Evolutionary conservation across 208 protist genomes (phyloP), one percentile per base, ranked within the genome.

Genomic region (Trichomonas gallinae): DNA sequence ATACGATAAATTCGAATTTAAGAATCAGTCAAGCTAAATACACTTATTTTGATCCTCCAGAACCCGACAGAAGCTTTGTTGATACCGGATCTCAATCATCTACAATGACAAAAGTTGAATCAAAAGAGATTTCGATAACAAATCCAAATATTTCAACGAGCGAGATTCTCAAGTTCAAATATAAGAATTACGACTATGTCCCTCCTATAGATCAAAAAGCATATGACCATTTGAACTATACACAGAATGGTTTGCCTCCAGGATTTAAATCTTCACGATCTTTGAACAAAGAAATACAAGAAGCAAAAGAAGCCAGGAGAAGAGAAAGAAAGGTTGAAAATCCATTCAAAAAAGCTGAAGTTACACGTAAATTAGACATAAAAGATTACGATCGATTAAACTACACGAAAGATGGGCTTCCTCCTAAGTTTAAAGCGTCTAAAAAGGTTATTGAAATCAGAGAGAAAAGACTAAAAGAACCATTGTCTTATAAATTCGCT

Each of bases 151-250:
- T 45, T 8, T 44, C 34, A n/a, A 34, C 83, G 38, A n/a, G 4
- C 13, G 83, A 89, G 2, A 46, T 45, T 15, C 40, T 89, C 4
- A 46, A 15, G 15, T 89, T 44, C 40, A 89, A 89, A 89, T 89
- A 44, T 17, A 89, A 89, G 40, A 93, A 93, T 58, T 93, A 58
- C 31, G 44, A 93, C 51, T 51, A 51, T 6, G 44, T 93, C 6
- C 40, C 23, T 2, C 87, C 87, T 48, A 93, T 93, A 49, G 42
- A 42, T 9, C 3, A 17, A 34, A 93, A 93, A 38, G 21, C 13
- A 38, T 93, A 93, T 93, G 87, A 93, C 13, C 40, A 93, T 34
- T 58, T 93, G 31, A 93, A 93, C 26, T 93, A 42, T 72, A 72
- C 58, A n/a, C 58, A 72, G 26, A 72, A 72, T 72, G 58, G 58